These are phyloP conservation scores for Waltiozyma sp. DNA, from an alignment of 1,139 yeast genomes.

Conservation along the genomic window DNA sequence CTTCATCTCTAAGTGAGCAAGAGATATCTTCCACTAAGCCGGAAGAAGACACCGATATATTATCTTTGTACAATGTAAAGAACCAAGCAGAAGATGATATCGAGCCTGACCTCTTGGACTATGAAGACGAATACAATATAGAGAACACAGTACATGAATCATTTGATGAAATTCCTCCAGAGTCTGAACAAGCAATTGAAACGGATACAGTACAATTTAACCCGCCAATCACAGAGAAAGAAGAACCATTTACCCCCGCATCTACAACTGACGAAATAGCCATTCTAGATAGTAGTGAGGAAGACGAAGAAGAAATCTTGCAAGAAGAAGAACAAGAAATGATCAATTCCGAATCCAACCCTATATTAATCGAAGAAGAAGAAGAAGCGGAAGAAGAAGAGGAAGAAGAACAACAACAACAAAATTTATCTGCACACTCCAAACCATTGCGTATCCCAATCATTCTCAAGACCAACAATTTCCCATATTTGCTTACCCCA, in stretches of 20 bases:
- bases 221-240: not conserved
- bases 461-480: conserved; percentile 11
- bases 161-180: too few relatives aligned
- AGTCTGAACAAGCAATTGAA: not conserved
- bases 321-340: not conserved
- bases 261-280: too few relatives aligned
- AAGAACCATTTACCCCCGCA: too few relatives aligned
- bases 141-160: too few relatives aligned
- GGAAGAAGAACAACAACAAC: not conserved
- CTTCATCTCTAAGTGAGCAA: too few relatives aligned
- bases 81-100: too few relatives aligned
- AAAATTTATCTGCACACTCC: not conserved
- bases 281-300: too few relatives aligned
- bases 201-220: not conserved
- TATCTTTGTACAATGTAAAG: too few relatives aligned
- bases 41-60: too few relatives aligned
- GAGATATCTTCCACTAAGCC: too few relatives aligned
- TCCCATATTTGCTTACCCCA: conserved; percentile 15
- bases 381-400: not conserved
- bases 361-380: not conserved
- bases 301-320: not conserved
- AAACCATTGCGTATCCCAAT: conserved; percentile 7
- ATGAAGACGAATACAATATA: too few relatives aligned
- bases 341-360: not conserved
- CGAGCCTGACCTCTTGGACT: too few relatives aligned